Evolutionary conservation across 192 early-diverging fungal genomes (phyloP).

Genomic region (Podila epicladia): DNA sequence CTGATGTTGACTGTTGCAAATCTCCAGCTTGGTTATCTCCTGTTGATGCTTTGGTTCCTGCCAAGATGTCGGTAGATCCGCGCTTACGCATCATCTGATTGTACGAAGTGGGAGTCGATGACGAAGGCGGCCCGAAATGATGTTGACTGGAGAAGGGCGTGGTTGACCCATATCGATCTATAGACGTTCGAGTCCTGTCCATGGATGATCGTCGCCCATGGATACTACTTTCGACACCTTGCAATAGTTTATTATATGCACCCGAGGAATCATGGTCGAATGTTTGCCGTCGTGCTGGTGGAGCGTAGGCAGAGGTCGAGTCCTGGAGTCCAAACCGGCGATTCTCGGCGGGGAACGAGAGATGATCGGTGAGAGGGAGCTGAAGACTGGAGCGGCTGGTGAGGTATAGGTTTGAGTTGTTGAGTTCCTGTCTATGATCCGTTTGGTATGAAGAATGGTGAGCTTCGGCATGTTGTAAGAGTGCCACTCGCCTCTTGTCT

Average conservation of each 20-base stretch:
- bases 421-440: not conserved
- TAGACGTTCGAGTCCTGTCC: not conserved
- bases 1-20: not conserved
- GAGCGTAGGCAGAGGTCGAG: not conserved
- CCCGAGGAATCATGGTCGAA: not conserved
- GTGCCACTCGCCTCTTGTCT: not conserved
- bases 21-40: not conserved
- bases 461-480: not conserved
- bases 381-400: constrained; percentile 2
- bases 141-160: not conserved
- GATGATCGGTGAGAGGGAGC: not conserved
- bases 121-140: not conserved
- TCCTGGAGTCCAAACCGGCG: not conserved
- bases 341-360: not conserved
- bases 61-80: not conserved
- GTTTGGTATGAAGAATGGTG: not conserved
- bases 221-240: not conserved
- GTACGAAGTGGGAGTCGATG: not conserved
- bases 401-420: not conserved
- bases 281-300: not conserved
- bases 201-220: not conserved
- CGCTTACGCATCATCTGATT: not conserved
- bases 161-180: not conserved
- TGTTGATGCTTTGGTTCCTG: not conserved
- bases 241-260: not conserved